These are phyloP conservation scores for Ophioceras dolichostomum DNA, from an alignment of 2,329 filamentous ascomycete genomes.

Conservation along the genomic window DNA sequence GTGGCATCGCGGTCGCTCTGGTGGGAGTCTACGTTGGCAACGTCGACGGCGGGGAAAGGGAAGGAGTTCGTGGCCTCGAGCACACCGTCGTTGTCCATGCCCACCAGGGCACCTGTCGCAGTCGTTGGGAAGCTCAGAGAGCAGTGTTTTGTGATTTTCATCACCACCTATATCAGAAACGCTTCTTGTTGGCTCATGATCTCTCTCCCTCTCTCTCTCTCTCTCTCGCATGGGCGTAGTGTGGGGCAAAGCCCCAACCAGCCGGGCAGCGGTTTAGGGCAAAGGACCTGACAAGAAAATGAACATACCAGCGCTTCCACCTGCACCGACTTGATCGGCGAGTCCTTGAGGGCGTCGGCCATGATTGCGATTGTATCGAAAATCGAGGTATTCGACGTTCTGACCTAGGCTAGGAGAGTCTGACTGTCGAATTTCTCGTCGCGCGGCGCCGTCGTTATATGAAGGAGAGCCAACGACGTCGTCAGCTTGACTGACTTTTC, in stretches of 20 bases:
- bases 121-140: slow-evolving; percentile 77
- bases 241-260: slow-evolving; percentile 12
- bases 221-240: slow-evolving; percentile 11
- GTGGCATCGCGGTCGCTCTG: slow-evolving; percentile 53
- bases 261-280: slow-evolving; percentile 13
- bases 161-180: slow-evolving; percentile 59
- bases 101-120: slow-evolving; percentile 82
- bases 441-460: not conserved
- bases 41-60: slow-evolving; percentile 77
- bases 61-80: slow-evolving; percentile 93
- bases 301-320: slow-evolving; percentile 79
- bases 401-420: too few species aligned
- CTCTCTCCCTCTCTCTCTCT: slow-evolving; percentile 15
- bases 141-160: slow-evolving; percentile 98
- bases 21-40: slow-evolving; percentile 56
- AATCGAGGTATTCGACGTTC: too few species aligned
- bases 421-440: too few species aligned
- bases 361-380: slow-evolving; percentile 32
- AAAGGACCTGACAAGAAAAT: slow-evolving; percentile 12
- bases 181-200: slow-evolving; percentile 5
- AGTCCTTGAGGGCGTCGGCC: slow-evolving; percentile 51
- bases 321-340: slow-evolving; percentile 75
- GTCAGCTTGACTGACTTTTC: slow-evolving; percentile 4
- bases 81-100: slow-evolving; percentile 73
- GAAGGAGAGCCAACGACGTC: too few species aligned